Conservation (phyloP, 805 yeast species). For the Ogataea glucozyma region DNA sequence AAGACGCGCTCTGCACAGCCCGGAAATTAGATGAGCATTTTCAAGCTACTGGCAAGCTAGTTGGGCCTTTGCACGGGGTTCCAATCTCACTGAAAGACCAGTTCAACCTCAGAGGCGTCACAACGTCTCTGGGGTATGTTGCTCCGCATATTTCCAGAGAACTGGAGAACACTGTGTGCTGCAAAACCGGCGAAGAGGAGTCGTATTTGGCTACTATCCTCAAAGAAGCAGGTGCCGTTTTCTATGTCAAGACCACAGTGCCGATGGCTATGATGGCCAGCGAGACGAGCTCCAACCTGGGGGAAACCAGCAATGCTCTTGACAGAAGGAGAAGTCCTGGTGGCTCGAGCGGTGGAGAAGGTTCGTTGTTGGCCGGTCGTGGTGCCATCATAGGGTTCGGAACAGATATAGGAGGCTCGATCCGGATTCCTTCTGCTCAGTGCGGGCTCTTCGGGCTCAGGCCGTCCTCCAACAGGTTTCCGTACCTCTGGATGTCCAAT, state of each 20-base stretch:
- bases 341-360: constrained; percentile 51
- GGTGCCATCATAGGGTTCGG: constrained; percentile 41
- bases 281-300: constrained; percentile 42
- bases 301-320: constrained; percentile 39
- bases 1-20: constrained; percentile 42
- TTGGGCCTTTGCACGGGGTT: constrained; percentile 47
- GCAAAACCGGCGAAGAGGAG: constrained; percentile 33
- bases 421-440: constrained; percentile 36
- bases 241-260: constrained; percentile 45
- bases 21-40: constrained; percentile 40
- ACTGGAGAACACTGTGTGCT: constrained; percentile 25
- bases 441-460: constrained; percentile 38
- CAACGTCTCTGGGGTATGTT: constrained; percentile 43
- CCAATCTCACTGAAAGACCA: constrained; percentile 51
- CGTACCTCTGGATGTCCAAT: constrained; percentile 32
- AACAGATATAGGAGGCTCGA: constrained; percentile 43
- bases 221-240: constrained; percentile 42
- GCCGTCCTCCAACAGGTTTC: constrained; percentile 38
- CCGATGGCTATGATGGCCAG: constrained; percentile 46
- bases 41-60: constrained; percentile 34
- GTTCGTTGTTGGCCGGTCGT: constrained; percentile 34
- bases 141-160: constrained; percentile 35
- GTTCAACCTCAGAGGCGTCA: constrained; percentile 39
- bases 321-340: constrained; percentile 41
- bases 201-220: constrained; percentile 36